phyloP scores from a whole-genome alignment of 208 protist genomes.

The Trypanosoma platydactyli region DNA sequence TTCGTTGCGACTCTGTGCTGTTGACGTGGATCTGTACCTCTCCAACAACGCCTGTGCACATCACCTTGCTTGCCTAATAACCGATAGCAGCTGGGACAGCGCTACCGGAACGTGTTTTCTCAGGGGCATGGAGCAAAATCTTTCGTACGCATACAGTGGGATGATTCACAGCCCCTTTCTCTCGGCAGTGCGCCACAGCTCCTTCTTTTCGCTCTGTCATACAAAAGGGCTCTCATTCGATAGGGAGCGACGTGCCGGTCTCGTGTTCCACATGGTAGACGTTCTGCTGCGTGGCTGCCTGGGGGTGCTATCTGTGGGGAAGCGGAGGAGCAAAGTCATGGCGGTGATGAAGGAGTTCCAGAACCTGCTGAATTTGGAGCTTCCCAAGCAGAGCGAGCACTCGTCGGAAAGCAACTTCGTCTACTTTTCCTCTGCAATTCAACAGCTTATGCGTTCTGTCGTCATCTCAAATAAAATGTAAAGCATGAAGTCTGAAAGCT shows the following conservation, averaged over 20 bases:
- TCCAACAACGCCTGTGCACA: conserved; percentile 84
- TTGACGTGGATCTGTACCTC: conserved; percentile 89
- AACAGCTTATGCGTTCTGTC: conserved; percentile 61
- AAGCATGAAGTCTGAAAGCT: background rate
- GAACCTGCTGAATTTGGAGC: conserved; percentile 72
- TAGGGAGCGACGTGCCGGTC: conserved; percentile 40
- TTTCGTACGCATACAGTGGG: conserved; percentile 87
- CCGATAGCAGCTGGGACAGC: conserved; percentile 41
- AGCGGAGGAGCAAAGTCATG: conserved; percentile 35
- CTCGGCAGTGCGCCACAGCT: conserved; percentile 65
- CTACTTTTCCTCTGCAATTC: conserved; percentile 77
- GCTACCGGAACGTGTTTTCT: conserved; percentile 26
- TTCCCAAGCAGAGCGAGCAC: conserved; percentile 87
- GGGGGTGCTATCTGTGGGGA: conserved; percentile 73
- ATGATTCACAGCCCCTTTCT: conserved; percentile 90
- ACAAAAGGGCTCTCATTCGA: conserved; percentile 75
- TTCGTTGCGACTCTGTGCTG: conserved; percentile 67
- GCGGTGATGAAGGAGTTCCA: conserved; percentile 75
- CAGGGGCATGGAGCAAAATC: background rate
- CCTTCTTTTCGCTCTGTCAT: conserved; percentile 86
- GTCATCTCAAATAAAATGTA: conserved; percentile 21
- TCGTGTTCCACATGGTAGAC: conserved; percentile 88
- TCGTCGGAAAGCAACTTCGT: conserved; percentile 86
- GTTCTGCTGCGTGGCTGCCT: conserved; percentile 79
- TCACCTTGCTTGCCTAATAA: conserved; percentile 48